Evolutionary conservation across 208 protist species (phyloP).

Genomic region (Leishmania arabica): DNA sequence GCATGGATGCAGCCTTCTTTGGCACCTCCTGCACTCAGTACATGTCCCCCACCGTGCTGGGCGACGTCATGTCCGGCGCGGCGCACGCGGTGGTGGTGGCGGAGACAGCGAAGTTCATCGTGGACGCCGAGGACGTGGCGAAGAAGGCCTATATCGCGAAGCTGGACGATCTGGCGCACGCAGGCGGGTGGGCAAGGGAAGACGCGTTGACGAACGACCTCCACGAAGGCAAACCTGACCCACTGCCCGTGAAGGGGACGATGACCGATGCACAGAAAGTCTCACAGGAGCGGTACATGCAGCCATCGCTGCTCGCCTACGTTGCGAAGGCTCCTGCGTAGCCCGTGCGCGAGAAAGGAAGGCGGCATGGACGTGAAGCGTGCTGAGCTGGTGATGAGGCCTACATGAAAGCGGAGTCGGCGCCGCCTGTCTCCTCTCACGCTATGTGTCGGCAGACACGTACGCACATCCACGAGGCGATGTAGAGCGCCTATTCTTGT

Average conservation of each 20-base stretch:
- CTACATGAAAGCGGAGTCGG: not conserved
- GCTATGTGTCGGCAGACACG: not conserved
- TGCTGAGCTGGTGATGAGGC: not conserved
- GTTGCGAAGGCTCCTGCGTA: not conserved
- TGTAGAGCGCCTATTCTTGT: not conserved
- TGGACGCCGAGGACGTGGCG: constrained; percentile 76
- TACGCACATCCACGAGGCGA: not conserved
- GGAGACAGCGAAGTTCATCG: constrained; percentile 92
- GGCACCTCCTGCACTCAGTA: constrained; percentile 78
- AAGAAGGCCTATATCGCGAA: constrained; percentile 78
- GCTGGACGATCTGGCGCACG: constrained; percentile 50
- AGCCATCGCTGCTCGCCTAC: constrained; percentile 70
- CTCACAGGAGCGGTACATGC: constrained; percentile 51
- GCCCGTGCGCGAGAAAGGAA: too few relatives aligned
- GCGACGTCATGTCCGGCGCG: constrained; percentile 34
- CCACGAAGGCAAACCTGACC: constrained; percentile 58
- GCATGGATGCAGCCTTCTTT: constrained; percentile 83
- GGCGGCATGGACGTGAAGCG: not conserved
- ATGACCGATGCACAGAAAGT: constrained; percentile 54
- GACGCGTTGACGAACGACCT: constrained; percentile 40
- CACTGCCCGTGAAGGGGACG: constrained; percentile 32
- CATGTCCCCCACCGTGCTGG: constrained; percentile 57
- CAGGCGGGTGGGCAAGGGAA: constrained; percentile 50
- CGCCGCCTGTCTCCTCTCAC: too few relatives aligned
- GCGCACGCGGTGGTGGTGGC: constrained; percentile 66